Base-by-base conservation (phyloP, 2,329 filamentous ascomycete species). In the Zelopaecilomyces penicillatus region DNA sequence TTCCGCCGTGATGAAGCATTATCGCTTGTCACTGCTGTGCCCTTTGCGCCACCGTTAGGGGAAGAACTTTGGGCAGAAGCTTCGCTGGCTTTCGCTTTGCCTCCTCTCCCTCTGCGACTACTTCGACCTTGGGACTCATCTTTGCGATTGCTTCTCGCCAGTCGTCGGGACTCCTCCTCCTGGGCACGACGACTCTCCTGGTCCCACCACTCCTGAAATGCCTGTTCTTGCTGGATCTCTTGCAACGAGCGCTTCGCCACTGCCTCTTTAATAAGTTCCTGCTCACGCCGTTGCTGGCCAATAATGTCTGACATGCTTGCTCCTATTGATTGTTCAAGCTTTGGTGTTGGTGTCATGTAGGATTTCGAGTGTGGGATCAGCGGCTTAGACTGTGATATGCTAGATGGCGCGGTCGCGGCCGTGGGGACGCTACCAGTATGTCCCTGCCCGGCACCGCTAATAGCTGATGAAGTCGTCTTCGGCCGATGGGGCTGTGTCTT, bases 121-220 rank as follows among this genome's bases (percentile, higher is more conserved):
- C 62, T 61, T 28, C 58, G 56, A 29, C 55, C 54, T 30, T 59
- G 56, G 41, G 53, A 54, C 8, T 50, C 40, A 50, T 60, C 59
- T 58, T 65, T 62, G 44, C 62, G 68, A 53, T 74, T 68, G 37
- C 66, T 65, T 46, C 63, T 65, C 31, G 58, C 58, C 27, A 62
- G 57, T 41, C 66, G 62, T 37, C 65, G 58, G 3, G 72, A 71
- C 49, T 78, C 76, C 49, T 80, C 80, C 52, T 83, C 78, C 51
- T 83, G 82, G 33, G 84, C 78, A 29, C 85, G 74, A 48, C 75
- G 75, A 55, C 83, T 88, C 63, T 95, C 90, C 50, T 85, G 82
- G 53, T 94, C 87, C 89, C 89, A 95, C 89, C 90, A 95, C 61
- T 94, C 83, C 60, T 96, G 87, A 61, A 98, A 98, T 42, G 88